Percentiles rank a stretch among this genome's conserved stretches.
These are phyloP conservation scores for Panellus pusillus DNA, from an alignment of 768 basidiomycete species.

Conservation along the genomic window DNA sequence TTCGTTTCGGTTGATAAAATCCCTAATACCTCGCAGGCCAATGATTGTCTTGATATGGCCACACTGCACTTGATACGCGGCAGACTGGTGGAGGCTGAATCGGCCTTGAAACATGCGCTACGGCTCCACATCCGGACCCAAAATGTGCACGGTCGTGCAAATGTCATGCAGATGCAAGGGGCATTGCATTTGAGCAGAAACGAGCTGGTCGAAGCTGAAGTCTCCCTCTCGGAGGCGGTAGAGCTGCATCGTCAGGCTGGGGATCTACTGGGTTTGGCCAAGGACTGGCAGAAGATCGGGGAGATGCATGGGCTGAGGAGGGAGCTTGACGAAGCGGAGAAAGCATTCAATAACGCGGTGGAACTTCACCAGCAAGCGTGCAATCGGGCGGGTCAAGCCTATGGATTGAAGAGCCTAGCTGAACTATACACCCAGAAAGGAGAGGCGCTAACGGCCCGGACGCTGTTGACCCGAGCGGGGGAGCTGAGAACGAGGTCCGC, in stretches of 20 bases:
- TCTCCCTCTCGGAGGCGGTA: constrained; percentile 16
- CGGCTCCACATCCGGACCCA: constrained; percentile 20
- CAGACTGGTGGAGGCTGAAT: constrained; percentile 21
- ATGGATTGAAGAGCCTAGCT: constrained; percentile 12
- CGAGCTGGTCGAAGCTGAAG: constrained; percentile 18
- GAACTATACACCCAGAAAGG: constrained; percentile 9
- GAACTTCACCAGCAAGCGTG: constrained; percentile 11
- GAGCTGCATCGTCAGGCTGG: constrained; percentile 20
- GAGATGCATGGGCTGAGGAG: constrained; percentile 4
- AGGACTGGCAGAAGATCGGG: constrained; percentile 17
- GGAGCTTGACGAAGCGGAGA: constrained; percentile 7
- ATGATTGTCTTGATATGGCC: constrained; percentile 19
- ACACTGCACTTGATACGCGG: constrained; percentile 17
- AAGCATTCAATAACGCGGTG: constrained; percentile 15
- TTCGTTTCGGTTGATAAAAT: too few species aligned
- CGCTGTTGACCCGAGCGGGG: neutral
- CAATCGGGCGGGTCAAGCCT: constrained; percentile 12
- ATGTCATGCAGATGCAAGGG: constrained; percentile 19
- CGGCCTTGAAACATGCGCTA: constrained; percentile 15
- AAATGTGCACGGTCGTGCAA: constrained; percentile 19
- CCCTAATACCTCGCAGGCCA: constrained; percentile 14
- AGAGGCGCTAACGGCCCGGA: neutral
- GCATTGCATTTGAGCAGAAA: constrained; percentile 15
- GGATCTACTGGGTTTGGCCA: constrained; percentile 13
- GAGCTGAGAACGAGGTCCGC: too few species aligned